phyloP scores from a whole-genome alignment of 495 filamentous ascomycete species.

The Xylaria bambusicola region DNA sequence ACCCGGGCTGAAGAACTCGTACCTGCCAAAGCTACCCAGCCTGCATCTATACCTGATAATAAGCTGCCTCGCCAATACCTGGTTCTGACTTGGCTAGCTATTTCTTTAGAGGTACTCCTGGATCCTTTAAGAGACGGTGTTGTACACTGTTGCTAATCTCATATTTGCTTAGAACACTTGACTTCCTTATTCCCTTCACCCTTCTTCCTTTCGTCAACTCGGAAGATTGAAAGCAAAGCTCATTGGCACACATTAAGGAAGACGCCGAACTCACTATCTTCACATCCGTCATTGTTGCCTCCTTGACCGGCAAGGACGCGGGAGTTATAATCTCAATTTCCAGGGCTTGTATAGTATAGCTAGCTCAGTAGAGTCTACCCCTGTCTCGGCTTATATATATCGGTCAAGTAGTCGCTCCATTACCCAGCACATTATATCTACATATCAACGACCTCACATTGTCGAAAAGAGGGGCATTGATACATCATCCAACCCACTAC shows the following conservation, averaged over 20 bases:
- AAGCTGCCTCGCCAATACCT: background rate
- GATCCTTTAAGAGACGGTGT: conserved; percentile 1
- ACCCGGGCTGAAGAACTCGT: background rate
- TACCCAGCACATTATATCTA: conserved; percentile 7
- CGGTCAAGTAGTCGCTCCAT: conserved; percentile 12
- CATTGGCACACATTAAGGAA: background rate
- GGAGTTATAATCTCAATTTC: too few relatives aligned
- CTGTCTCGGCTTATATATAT: too few relatives aligned
- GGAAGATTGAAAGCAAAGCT: background rate
- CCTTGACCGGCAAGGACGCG: background rate
- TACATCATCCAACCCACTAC: conserved; percentile 1
- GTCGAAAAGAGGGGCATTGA: background rate
- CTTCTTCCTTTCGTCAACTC: background rate
- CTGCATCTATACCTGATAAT: conserved; percentile 21
- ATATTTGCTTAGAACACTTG: background rate
- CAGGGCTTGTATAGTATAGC: too few relatives aligned
- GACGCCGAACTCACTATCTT: background rate
- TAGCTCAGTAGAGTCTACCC: too few relatives aligned
- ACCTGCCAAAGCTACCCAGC: background rate
- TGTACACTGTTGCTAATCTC: conserved; percentile 1
- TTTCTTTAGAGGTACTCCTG: background rate
- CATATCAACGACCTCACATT: background rate
- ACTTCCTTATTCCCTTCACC: background rate
- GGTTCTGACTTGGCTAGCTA: background rate
- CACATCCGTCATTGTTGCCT: background rate